Conservation (phyloP, 2,329 filamentous ascomycete genomes). For the Beauveria australis region DNA sequence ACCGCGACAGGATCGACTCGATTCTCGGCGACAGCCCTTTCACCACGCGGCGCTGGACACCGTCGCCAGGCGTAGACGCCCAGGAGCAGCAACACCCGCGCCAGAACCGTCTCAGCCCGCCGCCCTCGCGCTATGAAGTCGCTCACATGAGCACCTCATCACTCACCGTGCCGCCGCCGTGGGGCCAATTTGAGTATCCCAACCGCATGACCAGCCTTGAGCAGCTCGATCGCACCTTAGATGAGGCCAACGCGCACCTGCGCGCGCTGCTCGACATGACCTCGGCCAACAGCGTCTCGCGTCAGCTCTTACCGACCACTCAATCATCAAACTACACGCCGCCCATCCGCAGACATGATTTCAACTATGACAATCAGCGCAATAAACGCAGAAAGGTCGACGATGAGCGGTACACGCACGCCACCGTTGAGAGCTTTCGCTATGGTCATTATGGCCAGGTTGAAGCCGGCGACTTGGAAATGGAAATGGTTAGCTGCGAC, state of each 20-base stretch:
- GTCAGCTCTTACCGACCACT: constrained; percentile 19
- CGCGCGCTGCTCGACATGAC: constrained; percentile 34
- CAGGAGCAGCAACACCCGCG: neutral
- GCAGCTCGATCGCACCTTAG: constrained; percentile 30
- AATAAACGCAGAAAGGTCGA: constrained; percentile 65
- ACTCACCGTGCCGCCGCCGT: neutral
- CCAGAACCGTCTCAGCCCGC: neutral
- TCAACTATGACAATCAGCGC: constrained; percentile 40
- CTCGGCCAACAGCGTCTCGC: constrained; percentile 22
- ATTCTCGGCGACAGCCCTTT: constrained; percentile 7
- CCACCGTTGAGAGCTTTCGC: constrained; percentile 51
- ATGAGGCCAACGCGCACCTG: constrained; percentile 36
- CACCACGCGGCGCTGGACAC: constrained; percentile 8
- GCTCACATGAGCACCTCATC: neutral
- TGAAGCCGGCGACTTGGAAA: constrained; percentile 68
- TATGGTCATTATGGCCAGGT: constrained; percentile 88
- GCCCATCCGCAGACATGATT: constrained; percentile 28
- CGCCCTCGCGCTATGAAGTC: neutral
- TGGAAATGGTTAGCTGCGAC: constrained; percentile 88
- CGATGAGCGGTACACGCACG: constrained; percentile 44
- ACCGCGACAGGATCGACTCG: neutral
- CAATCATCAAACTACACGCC: constrained; percentile 23
- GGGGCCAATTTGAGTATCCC: neutral
- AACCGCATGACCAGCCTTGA: constrained; percentile 22
- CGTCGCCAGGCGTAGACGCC: neutral